Percentiles rank a stretch among this genome's conserved stretches.
phyloP scores from a whole-genome alignment of 495 filamentous ascomycete genomes.

The Podospora didyma region DNA sequence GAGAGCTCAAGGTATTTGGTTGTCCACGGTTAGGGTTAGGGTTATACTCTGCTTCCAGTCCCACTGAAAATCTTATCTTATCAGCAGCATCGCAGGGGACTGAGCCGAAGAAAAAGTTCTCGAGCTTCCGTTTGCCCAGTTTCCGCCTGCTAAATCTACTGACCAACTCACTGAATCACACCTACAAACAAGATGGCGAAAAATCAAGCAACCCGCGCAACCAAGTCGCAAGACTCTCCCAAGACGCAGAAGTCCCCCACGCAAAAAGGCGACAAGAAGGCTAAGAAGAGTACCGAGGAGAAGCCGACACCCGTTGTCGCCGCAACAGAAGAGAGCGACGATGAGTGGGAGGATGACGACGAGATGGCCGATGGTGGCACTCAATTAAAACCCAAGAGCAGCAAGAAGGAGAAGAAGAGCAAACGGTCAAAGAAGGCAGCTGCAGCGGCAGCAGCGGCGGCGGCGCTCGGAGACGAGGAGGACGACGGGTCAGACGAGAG shows the following conservation, averaged over 20 bases:
- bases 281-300: background rate
- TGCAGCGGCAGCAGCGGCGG: conserved; percentile 23
- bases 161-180: conserved; percentile 3
- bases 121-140: background rate
- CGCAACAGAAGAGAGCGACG: background rate
- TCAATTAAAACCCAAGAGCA: conserved; percentile 28
- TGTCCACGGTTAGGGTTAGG: too few relatives aligned
- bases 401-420: conserved; percentile 32
- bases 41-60: background rate
- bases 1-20: too few relatives aligned
- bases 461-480: conserved; percentile 40
- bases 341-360: conserved; percentile 1
- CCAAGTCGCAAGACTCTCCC: conserved; percentile 46
- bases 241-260: conserved; percentile 53
- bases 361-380: background rate
- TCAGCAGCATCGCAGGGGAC: conserved; percentile 17
- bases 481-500: conserved; percentile 19
- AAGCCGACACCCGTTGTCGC: background rate
- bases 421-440: background rate
- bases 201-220: conserved; percentile 23
- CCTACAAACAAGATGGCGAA: conserved; percentile 23
- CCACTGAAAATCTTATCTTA: conserved; percentile 27
- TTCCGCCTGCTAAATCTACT: too few relatives aligned
- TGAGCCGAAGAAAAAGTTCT: conserved; percentile 28
- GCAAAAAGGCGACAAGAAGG: background rate